Percentiles rank a stretch among this genome's conserved stretches.
Evolutionary conservation across 371 early-diverging fungal genomes (phyloP).

Genomic region (Amoeboaphelidium protococcarum): DNA sequence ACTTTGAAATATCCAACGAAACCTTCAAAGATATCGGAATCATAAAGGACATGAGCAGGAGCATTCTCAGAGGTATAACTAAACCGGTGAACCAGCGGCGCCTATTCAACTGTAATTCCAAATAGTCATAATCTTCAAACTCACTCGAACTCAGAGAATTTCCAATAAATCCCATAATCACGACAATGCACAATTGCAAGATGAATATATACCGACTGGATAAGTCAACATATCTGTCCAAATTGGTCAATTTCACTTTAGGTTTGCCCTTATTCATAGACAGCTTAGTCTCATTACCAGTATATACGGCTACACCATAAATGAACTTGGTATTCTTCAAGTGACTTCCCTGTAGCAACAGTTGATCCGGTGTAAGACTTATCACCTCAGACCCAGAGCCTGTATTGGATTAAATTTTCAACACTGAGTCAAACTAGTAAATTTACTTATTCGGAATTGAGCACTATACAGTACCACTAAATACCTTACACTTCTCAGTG

Average conservation of each 20-base stretch:
- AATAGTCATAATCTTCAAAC: not conserved
- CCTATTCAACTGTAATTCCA: not conserved
- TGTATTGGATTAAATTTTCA: not conserved
- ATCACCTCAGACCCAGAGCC: not conserved
- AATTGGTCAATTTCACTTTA: not conserved
- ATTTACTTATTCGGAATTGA: not conserved
- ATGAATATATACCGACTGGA: not conserved
- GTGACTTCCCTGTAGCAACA: constrained; percentile 67
- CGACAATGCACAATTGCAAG: not conserved
- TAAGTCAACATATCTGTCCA: not conserved
- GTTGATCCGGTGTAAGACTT: constrained; percentile 6
- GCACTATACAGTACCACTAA: not conserved
- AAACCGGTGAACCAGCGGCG: not conserved
- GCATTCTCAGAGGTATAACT: constrained; percentile 13
- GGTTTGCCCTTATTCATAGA: not conserved
- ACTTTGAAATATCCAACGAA: constrained; percentile 40
- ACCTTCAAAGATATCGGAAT: constrained; percentile 93
- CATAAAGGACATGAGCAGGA: constrained; percentile 81
- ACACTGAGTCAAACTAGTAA: not conserved
- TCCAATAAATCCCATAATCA: not conserved
- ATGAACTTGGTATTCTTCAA: constrained; percentile 67
- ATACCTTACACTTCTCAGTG: not conserved
- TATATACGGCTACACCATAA: constrained; percentile 55
- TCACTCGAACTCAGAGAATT: not conserved
- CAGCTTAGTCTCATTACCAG: constrained; percentile 67